Base-by-base conservation (phyloP, 345 rosid genomes). In the Gossypium turneri region DNA sequence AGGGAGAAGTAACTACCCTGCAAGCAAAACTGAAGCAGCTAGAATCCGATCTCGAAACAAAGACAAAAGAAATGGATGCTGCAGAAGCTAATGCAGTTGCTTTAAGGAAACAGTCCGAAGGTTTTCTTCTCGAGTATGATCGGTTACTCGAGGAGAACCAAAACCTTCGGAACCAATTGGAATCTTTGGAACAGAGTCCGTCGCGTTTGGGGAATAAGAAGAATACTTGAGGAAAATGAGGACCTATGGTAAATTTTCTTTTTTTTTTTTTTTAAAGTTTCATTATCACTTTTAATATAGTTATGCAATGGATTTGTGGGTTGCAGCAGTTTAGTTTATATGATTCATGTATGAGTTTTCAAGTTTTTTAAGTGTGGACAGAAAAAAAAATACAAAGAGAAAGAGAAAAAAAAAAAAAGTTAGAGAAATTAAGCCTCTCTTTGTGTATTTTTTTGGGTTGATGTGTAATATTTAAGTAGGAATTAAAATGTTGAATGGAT, bases 71-170 rank as follows among this genome's bases (percentile, higher is more conserved):
- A 45, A 84, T 81, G 0, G 80, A 53, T 57, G 83, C 84, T 16
- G 89, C 96, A 12, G 89, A 91, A 87, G 84, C 92, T 58, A 93
- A 84, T 80, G 90, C 87, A 12, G 80, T 85, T 25, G 98, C 99
- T 78, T 84, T 93, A 73, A 85, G 87, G 75, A 95, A 91, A 83
- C 99, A 95, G 75, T 90, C 99, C 3, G 97, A 93, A 81, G 99
- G 99, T 12, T 92, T 95, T 84, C 91, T 91, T 78, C 87, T 89
- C 0, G 99, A 95, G 87, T 92, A 90, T 63, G 95, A 90, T 75
- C 91, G 99, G 47, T 79, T 95, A 76, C 90, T 87, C 3, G 97
- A 85, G 75, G 98, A 93, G 78, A 95, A 95, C 80, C 91, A 90
- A 82, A 86, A 78, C 41, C 82, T 93, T 43, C 79, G 92, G 74